Evolutionary conservation across 1,139 yeast genomes (phyloP).

Genomic region (Lodderomyces pseudojiufengensis): DNA sequence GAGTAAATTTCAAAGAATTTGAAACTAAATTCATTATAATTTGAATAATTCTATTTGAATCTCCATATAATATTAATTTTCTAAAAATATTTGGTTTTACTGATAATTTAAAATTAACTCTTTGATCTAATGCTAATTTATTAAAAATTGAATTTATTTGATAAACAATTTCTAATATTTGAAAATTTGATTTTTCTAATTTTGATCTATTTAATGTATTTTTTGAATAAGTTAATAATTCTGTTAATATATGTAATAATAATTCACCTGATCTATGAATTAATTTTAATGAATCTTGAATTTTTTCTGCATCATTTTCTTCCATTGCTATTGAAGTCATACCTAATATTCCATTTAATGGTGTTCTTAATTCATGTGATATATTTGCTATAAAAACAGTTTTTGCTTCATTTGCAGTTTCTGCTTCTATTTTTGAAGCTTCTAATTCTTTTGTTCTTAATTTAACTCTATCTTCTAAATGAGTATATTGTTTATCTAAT

Average conservation of each 20-base stretch:
- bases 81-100: constrained; percentile 60
- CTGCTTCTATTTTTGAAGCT: constrained; percentile 85
- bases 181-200: constrained; percentile 76
- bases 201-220: constrained; percentile 86
- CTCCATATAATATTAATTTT: constrained; percentile 71
- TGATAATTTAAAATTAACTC: constrained; percentile 57
- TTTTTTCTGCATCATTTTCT: constrained; percentile 63
- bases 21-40: constrained; percentile 84
- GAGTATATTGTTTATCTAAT: constrained; percentile 74
- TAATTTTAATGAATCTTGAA: constrained; percentile 64
- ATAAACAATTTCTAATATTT: constrained; percentile 68
- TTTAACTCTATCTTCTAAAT: constrained; percentile 85
- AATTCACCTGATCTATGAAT: constrained; percentile 88
- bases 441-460: constrained; percentile 85
- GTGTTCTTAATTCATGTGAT: constrained; percentile 92
- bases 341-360: constrained; percentile 91
- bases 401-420: constrained; percentile 91
- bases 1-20: constrained; percentile 76
- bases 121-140: constrained; percentile 75
- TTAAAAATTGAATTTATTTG: constrained; percentile 87
- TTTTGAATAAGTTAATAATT: constrained; percentile 81
- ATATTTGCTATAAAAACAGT: constrained; percentile 94
- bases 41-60: constrained; percentile 81
- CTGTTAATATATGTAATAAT: constrained; percentile 81
- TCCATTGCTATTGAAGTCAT: constrained; percentile 94